Evolutionary conservation across 1,284 basidiomycete species (phyloP).

Genomic region (Fistulina hepatica): DNA sequence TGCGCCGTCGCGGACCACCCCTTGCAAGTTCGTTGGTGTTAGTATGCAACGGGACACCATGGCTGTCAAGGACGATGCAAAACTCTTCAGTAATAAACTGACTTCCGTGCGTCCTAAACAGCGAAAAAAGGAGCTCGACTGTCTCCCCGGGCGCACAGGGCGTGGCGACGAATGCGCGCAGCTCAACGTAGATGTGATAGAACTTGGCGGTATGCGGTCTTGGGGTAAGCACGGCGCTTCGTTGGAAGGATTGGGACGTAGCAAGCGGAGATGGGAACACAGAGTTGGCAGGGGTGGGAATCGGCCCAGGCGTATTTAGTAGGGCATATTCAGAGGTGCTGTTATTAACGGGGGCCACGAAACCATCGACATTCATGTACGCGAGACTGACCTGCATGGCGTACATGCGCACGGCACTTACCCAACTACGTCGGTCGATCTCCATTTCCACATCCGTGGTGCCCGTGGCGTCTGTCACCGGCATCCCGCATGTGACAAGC

Average conservation of each 20-base stretch:
- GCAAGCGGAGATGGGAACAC: conserved; percentile 54
- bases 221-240: conserved; percentile 30
- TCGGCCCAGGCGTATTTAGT: conserved; percentile 34
- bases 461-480: too few relatives aligned
- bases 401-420: conserved; percentile 82
- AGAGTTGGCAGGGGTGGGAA: conserved; percentile 57
- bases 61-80: conserved; percentile 83
- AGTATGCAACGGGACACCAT: conserved; percentile 47
- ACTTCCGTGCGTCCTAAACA: conserved; percentile 77
- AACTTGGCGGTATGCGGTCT: conserved; percentile 55
- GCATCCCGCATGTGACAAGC: too few relatives aligned
- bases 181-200: conserved; percentile 82
- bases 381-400: conserved; percentile 77
- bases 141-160: conserved; percentile 86
- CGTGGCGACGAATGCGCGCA: conserved; percentile 86
- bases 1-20: conserved; percentile 58
- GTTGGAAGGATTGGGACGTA: conserved; percentile 34
- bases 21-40: conserved; percentile 42
- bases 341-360: too few relatives aligned
- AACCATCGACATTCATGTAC: conserved; percentile 46
- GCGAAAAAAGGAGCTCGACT: conserved; percentile 87
- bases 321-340: conserved; percentile 20
- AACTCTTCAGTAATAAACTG: conserved; percentile 94
- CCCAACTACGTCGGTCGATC: conserved; percentile 65
- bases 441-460: conserved; percentile 77